A percentile compares a stretch with the other conserved stretches of the same genome.
These are phyloP conservation scores for Carex pumila DNA, from an alignment of 176 grass and related monocot species.

Conservation along the genomic window DNA sequence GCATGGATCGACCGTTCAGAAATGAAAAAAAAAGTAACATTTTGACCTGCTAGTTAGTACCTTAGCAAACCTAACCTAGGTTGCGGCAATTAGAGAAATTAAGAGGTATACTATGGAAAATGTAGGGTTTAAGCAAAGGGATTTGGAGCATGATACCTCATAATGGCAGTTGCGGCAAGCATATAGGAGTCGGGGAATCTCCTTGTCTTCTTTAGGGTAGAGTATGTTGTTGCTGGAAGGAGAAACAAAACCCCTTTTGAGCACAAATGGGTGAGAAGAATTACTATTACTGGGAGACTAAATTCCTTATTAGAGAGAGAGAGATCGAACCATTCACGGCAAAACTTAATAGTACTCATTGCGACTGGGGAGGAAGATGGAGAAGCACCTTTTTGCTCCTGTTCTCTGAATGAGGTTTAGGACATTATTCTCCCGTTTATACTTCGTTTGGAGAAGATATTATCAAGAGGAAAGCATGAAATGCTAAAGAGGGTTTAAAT, in stretches of 20 bases:
- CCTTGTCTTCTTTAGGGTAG: slow-evolving; percentile 81
- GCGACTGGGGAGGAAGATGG: neutral
- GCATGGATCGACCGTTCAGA: no score
- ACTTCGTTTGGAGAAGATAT: neutral
- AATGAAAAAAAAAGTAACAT: no score
- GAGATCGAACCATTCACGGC: slow-evolving; percentile 45
- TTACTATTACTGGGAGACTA: neutral
- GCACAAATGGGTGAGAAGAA: neutral
- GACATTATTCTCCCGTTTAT: neutral
- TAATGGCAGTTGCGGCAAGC: slow-evolving; percentile 64
- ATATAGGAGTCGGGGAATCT: slow-evolving; percentile 50
- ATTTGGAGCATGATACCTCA: slow-evolving; percentile 28
- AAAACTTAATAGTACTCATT: slow-evolving; percentile 70
- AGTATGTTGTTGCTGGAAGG: slow-evolving; percentile 79
- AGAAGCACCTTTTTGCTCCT: neutral
- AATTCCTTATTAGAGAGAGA: neutral
- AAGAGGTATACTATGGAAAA: neutral
- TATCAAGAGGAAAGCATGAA: neutral
- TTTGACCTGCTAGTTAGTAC: no score
- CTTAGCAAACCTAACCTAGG: neutral
- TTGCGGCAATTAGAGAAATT: slow-evolving; percentile 5
- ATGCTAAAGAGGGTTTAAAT: no score
- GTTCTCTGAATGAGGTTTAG: neutral
- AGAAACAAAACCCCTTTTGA: neutral
- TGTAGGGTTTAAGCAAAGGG: neutral